phyloP scores from a whole-genome alignment of 352 stramenopile genomes.

The Pythium rishiriense region DNA sequence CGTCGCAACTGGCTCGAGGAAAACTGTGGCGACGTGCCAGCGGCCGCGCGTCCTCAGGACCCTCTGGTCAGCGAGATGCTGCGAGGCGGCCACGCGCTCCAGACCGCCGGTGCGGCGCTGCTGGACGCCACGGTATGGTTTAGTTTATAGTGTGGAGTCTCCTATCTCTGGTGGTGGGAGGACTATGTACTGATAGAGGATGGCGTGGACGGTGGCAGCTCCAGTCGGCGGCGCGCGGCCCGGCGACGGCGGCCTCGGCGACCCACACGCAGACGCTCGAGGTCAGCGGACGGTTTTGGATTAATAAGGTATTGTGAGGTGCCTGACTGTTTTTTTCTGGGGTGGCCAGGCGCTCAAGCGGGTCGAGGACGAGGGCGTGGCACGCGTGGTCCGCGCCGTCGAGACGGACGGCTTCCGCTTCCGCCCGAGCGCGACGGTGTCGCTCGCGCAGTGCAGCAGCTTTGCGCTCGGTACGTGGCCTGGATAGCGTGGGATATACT shows the following conservation, averaged over 20 bases:
- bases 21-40: conserved; percentile 63
- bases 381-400: conserved; percentile 51
- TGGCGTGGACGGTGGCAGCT: no score
- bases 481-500: neutral
- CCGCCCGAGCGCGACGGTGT: conserved; percentile 65
- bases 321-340: neutral
- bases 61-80: conserved; percentile 66
- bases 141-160: neutral
- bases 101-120: conserved; percentile 51
- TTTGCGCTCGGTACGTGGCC: conserved; percentile 39
- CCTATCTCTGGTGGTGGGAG: neutral
- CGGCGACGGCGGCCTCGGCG: conserved; percentile 39
- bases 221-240: conserved; percentile 29
- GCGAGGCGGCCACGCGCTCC: conserved; percentile 62
- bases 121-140: conserved; percentile 42
- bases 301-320: neutral
- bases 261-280: conserved; percentile 48
- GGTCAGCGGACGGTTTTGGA: conserved; percentile 25
- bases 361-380: conserved; percentile 45
- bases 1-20: conserved; percentile 61
- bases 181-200: no score
- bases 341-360: conserved; percentile 45
- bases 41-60: conserved; percentile 38
- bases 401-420: conserved; percentile 51
- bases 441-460: conserved; percentile 55